Evolutionary conservation across 1,139 yeast species (phyloP).

Genomic region (Lodderomyces beijingensis): DNA sequence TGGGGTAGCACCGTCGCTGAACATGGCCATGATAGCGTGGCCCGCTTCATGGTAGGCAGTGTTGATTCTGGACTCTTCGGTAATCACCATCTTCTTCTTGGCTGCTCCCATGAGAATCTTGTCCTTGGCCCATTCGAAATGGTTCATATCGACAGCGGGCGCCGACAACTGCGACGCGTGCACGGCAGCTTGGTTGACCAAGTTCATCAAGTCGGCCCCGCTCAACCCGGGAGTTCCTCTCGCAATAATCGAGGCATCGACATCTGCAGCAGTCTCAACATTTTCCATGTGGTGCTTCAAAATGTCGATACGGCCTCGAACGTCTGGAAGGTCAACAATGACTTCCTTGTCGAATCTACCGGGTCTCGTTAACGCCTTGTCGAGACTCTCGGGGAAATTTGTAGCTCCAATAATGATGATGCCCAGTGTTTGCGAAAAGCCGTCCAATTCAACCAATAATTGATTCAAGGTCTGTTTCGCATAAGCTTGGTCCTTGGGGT

Average conservation of each 20-base stretch:
- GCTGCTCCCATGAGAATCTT: slow-evolving; percentile 98
- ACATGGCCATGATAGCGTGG: slow-evolving; percentile 96
- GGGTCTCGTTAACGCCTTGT: slow-evolving; percentile 95
- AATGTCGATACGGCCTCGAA: slow-evolving; percentile 92
- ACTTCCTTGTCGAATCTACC: slow-evolving; percentile 97
- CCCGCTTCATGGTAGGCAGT: slow-evolving; percentile 99
- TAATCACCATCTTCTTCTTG: slow-evolving; percentile 92
- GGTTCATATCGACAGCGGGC: slow-evolving; percentile 81
- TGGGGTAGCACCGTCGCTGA: slow-evolving; percentile 92
- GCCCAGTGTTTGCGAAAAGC: slow-evolving; percentile 89
- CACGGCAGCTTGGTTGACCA: slow-evolving; percentile 97
- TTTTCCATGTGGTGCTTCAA: slow-evolving; percentile 89
- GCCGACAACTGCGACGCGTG: slow-evolving; percentile 94
- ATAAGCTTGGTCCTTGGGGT: slow-evolving; percentile 96
- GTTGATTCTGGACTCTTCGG: slow-evolving; percentile 88
- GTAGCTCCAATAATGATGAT: slow-evolving; percentile 97
- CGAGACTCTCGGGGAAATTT: slow-evolving; percentile 94
- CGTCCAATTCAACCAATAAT: slow-evolving; percentile 91
- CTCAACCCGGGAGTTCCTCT: slow-evolving; percentile 97
- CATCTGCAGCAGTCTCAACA: slow-evolving; percentile 78
- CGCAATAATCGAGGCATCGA: slow-evolving; percentile 85
- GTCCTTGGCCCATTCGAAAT: slow-evolving; percentile 99
- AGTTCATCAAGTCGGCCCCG: slow-evolving; percentile 94
- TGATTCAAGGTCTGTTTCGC: slow-evolving; percentile 97
- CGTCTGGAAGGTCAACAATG: slow-evolving; percentile 94